Conservation (phyloP, 208 protist genomes). For the Wallacemonas rigidus region DNA sequence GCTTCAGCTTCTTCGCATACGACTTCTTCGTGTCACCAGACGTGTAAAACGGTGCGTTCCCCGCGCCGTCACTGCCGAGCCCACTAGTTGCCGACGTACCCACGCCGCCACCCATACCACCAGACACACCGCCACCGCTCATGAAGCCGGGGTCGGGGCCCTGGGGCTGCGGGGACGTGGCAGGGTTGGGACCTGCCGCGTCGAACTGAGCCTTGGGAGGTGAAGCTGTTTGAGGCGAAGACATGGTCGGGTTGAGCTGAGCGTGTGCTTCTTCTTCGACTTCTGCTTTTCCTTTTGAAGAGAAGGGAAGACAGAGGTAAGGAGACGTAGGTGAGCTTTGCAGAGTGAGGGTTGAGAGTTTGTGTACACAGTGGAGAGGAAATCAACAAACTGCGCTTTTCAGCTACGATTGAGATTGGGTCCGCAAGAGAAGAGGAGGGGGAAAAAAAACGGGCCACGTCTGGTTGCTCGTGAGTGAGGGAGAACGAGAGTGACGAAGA, state of each 20-base stretch:
- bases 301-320: too few species aligned
- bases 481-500: not conserved
- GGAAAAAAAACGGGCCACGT: not conserved
- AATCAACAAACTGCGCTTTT: not conserved
- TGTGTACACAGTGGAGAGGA: not conserved
- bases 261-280: too few species aligned
- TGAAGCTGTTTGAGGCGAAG: not conserved
- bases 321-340: not conserved
- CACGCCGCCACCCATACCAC: not conserved
- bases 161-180: not conserved
- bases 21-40: conserved; percentile 25
- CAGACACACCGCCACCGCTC: not conserved
- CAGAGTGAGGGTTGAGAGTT: not conserved
- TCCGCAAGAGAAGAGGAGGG: not conserved
- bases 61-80: not conserved
- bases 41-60: conserved; percentile 25
- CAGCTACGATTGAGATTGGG: not conserved
- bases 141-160: not conserved
- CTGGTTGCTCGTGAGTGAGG: not conserved
- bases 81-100: not conserved
- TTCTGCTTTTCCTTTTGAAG: too few species aligned
- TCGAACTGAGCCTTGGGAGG: not conserved
- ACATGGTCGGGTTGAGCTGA: not conserved
- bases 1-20: conserved; percentile 39
- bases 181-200: not conserved